Evolutionary conservation across 371 early-diverging fungal genomes (phyloP), one percentile per base, ranked within the genome.

Genomic region (Rhizopus delemar): DNA sequence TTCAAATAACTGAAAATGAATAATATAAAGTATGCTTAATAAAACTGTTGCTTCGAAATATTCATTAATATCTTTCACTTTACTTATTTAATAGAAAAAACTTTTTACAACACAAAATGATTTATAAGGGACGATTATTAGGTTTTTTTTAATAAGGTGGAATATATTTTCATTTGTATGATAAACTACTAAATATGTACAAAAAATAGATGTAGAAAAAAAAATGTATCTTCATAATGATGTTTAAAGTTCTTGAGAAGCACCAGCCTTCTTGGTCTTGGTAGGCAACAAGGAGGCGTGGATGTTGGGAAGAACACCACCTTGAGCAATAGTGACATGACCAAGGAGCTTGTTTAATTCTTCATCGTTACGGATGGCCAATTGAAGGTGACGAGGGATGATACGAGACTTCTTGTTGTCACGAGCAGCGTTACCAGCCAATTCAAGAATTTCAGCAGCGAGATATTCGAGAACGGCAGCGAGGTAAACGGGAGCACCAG

Each of bases 401-500:
- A 96, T 93, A 85, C 94, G 90, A 63, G 92, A 86, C 88, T 93
- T 95, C 88, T 93, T 93, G 89, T 95, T 94, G 79, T 95, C 96
- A 68, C 94, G 90, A 58, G 94, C 93, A 66, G 95, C 95, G 81
- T 94, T 97, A 66, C 96, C 96, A 53, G 96, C 96, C 72, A 95
- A 85, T 81, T 97, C 95, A 64, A 95, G 91, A 61, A 95, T 94
- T 89, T 97, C 97, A 74, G 96, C 96, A 71, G 91, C 90, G 68
- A 97, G 85, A 85, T 97, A 97, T 83, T 95, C 95, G 64, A 97
- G 89, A 53, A 95, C 95, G 63, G 96, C 94, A 62, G 96, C 95
- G 49, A 95, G 82, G 83, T 94, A 96, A 72, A 95, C 95, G 70
- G 94, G 94, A 57, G 95, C 94, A 81, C 93, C 91, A 68, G 93